Evolutionary conservation across 176 grass and related monocot species (phyloP), one percentile per base, ranked within the genome.

Genomic region (Zoysia japonica): DNA sequence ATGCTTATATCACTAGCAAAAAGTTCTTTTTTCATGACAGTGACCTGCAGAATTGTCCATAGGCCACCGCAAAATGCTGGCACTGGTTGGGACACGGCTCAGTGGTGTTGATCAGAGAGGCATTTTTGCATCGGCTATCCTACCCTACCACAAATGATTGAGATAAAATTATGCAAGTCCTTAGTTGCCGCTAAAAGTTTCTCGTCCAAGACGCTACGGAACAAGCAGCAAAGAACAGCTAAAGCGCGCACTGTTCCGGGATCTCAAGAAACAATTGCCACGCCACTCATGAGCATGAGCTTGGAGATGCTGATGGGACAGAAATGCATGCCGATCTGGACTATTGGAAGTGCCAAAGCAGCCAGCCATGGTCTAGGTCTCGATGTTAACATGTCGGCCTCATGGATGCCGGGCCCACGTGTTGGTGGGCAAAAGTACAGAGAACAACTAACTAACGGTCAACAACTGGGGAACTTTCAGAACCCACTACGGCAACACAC

Each of bases 361-460:
- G 54, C 47, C 61, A 19, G 51, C 28, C 28, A 28, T 28, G 28
- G 28, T 69, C 67, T 67, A 37, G 20, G 47, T 43, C 55, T 77
- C 42, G 87, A 72, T 61, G 77, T 38, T 70, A 70, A 59, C 82
- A 57, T 85, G 82, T 89, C 78, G 82, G 82, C 87, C 81, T 85
- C 71, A 43, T 84, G 87, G 69, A 47, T 4, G 45, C 77, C 56
- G 60, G 77, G 77, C 67, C 82, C 87, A 89, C 66, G 41, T 72
- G 51, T 39, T 36, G 59, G 11, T 20, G 7, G 9, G 10, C 7
- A 67, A 66, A 50, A 59, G 68, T 52, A 75, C 14, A 56, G 51
- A 35, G 12, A 76, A n/a, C 81, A 88, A 88, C 81, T 35, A 84
- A 88, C 76, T 65, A 80, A 75, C 82, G 70, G 87, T 84, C 81